Percentiles rank a stretch among this genome's conserved stretches.
phyloP scores from a whole-genome alignment of 768 basidiomycete species.

The Boletus rufocinnamomeus region DNA sequence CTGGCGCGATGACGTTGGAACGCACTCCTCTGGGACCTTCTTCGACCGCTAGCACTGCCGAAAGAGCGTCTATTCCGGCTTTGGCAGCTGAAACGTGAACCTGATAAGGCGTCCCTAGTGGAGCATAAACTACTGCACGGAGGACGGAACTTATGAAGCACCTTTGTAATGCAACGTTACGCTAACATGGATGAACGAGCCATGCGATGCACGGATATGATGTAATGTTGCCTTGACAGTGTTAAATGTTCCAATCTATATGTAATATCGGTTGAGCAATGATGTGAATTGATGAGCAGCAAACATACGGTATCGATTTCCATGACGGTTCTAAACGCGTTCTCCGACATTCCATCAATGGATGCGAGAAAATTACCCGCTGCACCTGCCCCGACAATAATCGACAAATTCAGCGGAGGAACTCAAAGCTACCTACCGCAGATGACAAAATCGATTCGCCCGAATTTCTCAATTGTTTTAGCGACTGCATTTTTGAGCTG shows the following conservation, averaged over 20 bases:
- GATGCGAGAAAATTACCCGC: constrained; percentile 96
- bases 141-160: constrained; percentile 26
- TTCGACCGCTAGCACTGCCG: constrained; percentile 84
- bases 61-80: constrained; percentile 89
- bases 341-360: constrained; percentile 79
- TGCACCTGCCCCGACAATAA: constrained; percentile 56
- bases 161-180: constrained; percentile 86
- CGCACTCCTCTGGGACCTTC: constrained; percentile 95
- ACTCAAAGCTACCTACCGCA: constrained; percentile 58
- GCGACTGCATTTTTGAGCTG: constrained; percentile 74
- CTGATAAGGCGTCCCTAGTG: constrained; percentile 75
- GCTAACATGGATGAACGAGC: constrained; percentile 87
- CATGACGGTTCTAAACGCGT: constrained; percentile 89
- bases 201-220: constrained; percentile 68
- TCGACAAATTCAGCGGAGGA: not conserved
- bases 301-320: constrained; percentile 84
- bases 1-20: constrained; percentile 83
- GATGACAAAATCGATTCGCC: constrained; percentile 92
- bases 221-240: constrained; percentile 90
- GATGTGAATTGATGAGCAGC: not conserved
- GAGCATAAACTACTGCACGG: not conserved
- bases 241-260: constrained; percentile 88
- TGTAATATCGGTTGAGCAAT: not conserved
- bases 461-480: constrained; percentile 73
- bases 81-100: constrained; percentile 95